A percentile compares a stretch with the other conserved stretches of the same genome.
Evolutionary conservation across 106 monocot species (phyloP).

Genomic region (Amphibolis antarctica): DNA sequence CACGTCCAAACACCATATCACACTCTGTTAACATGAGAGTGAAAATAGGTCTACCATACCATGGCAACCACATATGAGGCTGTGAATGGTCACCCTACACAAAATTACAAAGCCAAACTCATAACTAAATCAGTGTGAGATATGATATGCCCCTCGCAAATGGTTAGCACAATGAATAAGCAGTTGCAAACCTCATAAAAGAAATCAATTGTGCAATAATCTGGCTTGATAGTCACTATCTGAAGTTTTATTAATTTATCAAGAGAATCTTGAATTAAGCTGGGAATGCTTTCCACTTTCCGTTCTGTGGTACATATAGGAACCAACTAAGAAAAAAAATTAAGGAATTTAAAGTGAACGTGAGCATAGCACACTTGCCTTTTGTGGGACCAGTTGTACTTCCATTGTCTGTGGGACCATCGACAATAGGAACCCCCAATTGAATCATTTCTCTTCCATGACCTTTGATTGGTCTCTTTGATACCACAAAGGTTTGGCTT

Average conservation of each 20-base stretch:
- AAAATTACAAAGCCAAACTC: background rate
- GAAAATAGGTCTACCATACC: slow-evolving; percentile 67
- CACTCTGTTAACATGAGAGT: slow-evolving; percentile 56
- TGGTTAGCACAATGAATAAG: background rate
- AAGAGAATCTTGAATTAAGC: slow-evolving; percentile 32
- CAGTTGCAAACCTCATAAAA: slow-evolving; percentile 47
- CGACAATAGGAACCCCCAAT: slow-evolving; percentile 43
- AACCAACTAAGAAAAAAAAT: background rate
- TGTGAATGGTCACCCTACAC: slow-evolving; percentile 63
- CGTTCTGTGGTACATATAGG: slow-evolving; percentile 26
- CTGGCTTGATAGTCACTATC: slow-evolving; percentile 38
- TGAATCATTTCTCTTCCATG: slow-evolving; percentile 83
- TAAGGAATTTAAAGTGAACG: background rate
- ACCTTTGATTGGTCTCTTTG: slow-evolving; percentile 55
- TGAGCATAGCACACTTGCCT: slow-evolving; percentile 19
- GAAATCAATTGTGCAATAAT: slow-evolving; percentile 68
- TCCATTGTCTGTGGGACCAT: slow-evolving; percentile 41
- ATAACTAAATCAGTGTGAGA: background rate
- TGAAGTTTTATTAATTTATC: slow-evolving; percentile 32
- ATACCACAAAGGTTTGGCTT: slow-evolving; percentile 38
- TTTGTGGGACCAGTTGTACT: slow-evolving; percentile 11
- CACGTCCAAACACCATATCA: slow-evolving; percentile 59
- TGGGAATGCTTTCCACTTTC: slow-evolving; percentile 53
- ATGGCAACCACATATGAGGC: slow-evolving; percentile 35
- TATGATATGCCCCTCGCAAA: background rate